Base-by-base conservation (phyloP, 345 rosid species). In the Brassica juncea region DNA sequence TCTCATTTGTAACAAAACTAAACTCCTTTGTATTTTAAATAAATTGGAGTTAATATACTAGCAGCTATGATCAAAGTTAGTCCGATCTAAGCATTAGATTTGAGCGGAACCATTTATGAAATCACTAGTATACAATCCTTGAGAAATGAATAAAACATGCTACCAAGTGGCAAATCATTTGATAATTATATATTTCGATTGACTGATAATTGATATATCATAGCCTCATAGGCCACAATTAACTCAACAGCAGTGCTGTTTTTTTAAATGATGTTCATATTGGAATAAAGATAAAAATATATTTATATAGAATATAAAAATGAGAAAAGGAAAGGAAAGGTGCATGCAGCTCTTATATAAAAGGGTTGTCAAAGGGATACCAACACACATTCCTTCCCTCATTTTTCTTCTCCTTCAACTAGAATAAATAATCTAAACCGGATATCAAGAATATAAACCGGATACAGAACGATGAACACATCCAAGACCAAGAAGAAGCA, bases 401-500 rank as follows among this genome's bases (percentile, higher is more conserved):
- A 21, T 63, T 44, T n/a, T 10, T 71, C 64, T 27, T 59, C 66
- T 68, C 70, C 55, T 61, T 34, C 70, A 77, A 21, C 70, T 31
- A 61, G 15, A 69, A 60, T 8, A 47, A 42, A 30, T 4, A 47
- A 73, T 7, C 7, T 66, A 75, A 5, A 42, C 27, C 34, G 63
- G 65, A 77, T 35, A 73, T 32, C 49, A 42, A 74, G 16, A 47
- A 14, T 47, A 4, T 66, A 74, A 5, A 42, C 39, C 47, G 62
- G 64, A 70, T 37, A 64, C 19, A 35, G 1, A 70, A 80, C 25
- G 64, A 89, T 89, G 91, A 85, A 79, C 79, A 82, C 91, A 66
- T 67, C 88, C 14, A 91, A 85, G 84, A 58, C 77, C 86, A 88
- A 85, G 79, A 91, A 85, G 86, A 88, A 86, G 30, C 72, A 81